A percentile compares a stretch with the other conserved stretches of the same genome.
Conservation (phyloP, 1,284 basidiomycete genomes). For the Cutaneotrichosporon sp. region DNA sequence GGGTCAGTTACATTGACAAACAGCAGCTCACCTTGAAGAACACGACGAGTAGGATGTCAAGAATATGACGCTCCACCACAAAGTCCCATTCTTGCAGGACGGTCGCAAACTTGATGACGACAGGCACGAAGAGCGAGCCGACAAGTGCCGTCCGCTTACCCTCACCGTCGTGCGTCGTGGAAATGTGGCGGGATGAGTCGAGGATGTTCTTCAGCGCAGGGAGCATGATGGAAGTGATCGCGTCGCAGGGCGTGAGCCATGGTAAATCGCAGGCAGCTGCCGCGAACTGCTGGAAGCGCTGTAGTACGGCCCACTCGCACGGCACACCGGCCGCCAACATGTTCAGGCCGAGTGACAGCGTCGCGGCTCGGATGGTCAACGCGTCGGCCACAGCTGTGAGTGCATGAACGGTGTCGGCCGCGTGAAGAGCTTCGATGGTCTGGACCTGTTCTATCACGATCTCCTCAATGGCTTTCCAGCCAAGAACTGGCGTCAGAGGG, state of each 20-base stretch:
- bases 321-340: constrained; percentile 40
- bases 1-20: constrained; percentile 3
- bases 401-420: constrained; percentile 22
- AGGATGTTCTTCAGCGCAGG: constrained; percentile 38
- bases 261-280: constrained; percentile 35
- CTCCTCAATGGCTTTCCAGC: constrained; percentile 40
- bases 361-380: constrained; percentile 31
- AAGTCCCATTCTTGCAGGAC: constrained; percentile 32
- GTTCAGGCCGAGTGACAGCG: constrained; percentile 38
- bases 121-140: constrained; percentile 40
- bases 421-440: constrained; percentile 28
- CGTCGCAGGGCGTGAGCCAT: constrained; percentile 25
- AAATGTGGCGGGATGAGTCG: constrained; percentile 34
- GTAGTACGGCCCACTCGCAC: constrained; percentile 34
- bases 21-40: constrained; percentile 41
- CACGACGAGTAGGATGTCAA: constrained; percentile 42
- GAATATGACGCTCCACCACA: constrained; percentile 32
- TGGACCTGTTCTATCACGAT: constrained; percentile 36
- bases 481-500: constrained; percentile 32
- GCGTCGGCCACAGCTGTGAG: constrained; percentile 34
- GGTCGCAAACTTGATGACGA: constrained; percentile 36
- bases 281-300: constrained; percentile 46
- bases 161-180: constrained; percentile 23
- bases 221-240: constrained; percentile 33
- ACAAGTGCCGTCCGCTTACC: constrained; percentile 32